Base-by-base conservation (phyloP, 78 protist genomes). In the Anaeramoeba flamelloides region DNA sequence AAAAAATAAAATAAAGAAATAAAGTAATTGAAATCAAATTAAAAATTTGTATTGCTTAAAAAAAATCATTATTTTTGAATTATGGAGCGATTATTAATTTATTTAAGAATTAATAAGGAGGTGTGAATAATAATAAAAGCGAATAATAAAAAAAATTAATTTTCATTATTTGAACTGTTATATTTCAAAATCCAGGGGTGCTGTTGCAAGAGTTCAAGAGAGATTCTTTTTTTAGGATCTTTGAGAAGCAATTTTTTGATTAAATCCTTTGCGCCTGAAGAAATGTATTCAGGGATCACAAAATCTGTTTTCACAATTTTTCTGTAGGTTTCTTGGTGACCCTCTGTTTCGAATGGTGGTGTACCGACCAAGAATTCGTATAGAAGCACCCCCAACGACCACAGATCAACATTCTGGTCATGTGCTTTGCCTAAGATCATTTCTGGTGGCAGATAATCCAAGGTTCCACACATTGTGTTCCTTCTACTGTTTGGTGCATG, bases 401-500 rank as follows among this genome's bases (percentile, higher is more conserved):
- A 95, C 1, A 90, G 1, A 79, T 95, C 98, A 53, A 85, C 90
- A 0, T 39, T 34, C 4, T 17, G 1, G 78, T 92, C 96, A 69
- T 95, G 87, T 1, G 33, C 78, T 38, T 77, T 30, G 76, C 88
- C 84, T 78, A 81, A 86, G 31, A 89, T 81, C 92, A 94, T 91
- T 80, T 94, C 98, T 0, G 98, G 98, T 0, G 98, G 89, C 17
- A 94, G 75, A 76, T 94, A 94, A 83, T 94, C 98, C 1, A 91
- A 91, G 8, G 98, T 94, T 39, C 98, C 98, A 40, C 98, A 91
- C 30, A 87, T 1, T 1, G 80, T 86, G 78, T 1, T 26, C 80
- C 79, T 85, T 2, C 40, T 34, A n/a, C n/a, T n/a, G n/a, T n/a
- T n/a, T n/a, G n/a, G n/a, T 26, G 95, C 90, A 77, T 90, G 94